Evolutionary conservation across 2,329 filamentous ascomycete genomes (phyloP), one percentile per base, ranked within the genome.

Genomic region (Anthostomella pinea): DNA sequence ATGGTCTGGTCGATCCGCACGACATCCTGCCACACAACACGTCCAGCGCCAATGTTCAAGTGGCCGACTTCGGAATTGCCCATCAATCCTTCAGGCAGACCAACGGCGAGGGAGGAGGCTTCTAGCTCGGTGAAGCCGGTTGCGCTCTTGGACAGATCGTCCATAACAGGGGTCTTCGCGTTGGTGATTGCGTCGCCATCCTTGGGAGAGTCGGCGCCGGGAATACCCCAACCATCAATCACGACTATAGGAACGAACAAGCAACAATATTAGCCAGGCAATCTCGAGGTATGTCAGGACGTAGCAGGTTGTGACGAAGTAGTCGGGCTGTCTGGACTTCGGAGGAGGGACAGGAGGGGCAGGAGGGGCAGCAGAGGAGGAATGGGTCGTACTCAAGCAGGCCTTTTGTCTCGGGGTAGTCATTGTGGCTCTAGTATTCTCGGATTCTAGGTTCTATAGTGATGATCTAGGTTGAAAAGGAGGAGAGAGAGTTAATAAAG

Each of bases 51-150:
- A 64, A 98, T 97, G 76, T 98, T 98, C 72, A 98, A 69, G 68
- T 98, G 93, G 45, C 93, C 93, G 64, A 98, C 93, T 68, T 98
- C 93, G 54, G 87, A 95, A 75, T 98, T 98, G 51, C 93, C 93
- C 93, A 98, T 98, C 51, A 98, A 75, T 41, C 93, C 93, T 63
- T 98, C 90, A 14, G 93, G 93, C 35, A 98, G 79, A 51, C 93
- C 93, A 49, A 98, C 93, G 29, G 93, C 93, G 43, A 95, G 79
- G 27, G 93, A 97, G 3, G 93, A 97, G 40, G 93, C 93, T 56
- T 98, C 93, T 45, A 98, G 83, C 70, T 94, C 83, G 48, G 87
- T 88, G 70, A 84, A 98, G 45, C 90, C 90, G 57, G 91, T 83
- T 20, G 83, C 72, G 48, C 83, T 85, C 65, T 85, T 81, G 59